Evolutionary conservation across 2,329 filamentous ascomycete genomes (phyloP).

Genomic region (Penicillium decumbens): DNA sequence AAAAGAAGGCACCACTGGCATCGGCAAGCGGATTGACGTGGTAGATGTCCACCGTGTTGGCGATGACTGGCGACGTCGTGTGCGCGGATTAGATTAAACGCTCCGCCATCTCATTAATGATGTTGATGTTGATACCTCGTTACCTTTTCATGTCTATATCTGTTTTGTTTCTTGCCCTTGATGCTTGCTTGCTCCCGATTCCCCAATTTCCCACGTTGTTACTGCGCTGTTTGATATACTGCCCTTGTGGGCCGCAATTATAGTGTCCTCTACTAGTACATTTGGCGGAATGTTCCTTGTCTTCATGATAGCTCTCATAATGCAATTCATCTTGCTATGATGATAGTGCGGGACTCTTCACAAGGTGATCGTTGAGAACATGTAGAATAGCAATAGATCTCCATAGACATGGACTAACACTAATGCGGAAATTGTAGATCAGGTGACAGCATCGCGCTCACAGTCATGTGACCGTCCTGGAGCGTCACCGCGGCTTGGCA

Average conservation of each 20-base stretch:
- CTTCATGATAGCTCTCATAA: conserved; percentile 5
- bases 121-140: conserved; percentile 25
- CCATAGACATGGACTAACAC: conserved; percentile 3
- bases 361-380: neutral
- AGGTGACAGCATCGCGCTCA: conserved; percentile 22
- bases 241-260: neutral
- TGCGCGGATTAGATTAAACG: conserved; percentile 58
- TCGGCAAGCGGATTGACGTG: conserved; percentile 81
- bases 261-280: neutral
- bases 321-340: neutral
- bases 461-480: conserved; percentile 4
- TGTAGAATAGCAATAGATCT: neutral
- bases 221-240: conserved; percentile 7
- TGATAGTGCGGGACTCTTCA: neutral
- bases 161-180: conserved; percentile 11
- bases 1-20: conserved; percentile 71
- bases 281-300: neutral
- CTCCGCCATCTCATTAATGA: conserved; percentile 4
- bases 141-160: conserved; percentile 21
- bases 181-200: conserved; percentile 26
- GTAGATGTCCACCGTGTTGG: conserved; percentile 76
- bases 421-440: conserved; percentile 14
- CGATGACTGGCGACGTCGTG: conserved; percentile 80
- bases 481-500: conserved; percentile 36
- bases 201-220: conserved; percentile 13